phyloP scores from a whole-genome alignment of 352 stramenopile genomes.

The Phytophthora kernoviae region DNA sequence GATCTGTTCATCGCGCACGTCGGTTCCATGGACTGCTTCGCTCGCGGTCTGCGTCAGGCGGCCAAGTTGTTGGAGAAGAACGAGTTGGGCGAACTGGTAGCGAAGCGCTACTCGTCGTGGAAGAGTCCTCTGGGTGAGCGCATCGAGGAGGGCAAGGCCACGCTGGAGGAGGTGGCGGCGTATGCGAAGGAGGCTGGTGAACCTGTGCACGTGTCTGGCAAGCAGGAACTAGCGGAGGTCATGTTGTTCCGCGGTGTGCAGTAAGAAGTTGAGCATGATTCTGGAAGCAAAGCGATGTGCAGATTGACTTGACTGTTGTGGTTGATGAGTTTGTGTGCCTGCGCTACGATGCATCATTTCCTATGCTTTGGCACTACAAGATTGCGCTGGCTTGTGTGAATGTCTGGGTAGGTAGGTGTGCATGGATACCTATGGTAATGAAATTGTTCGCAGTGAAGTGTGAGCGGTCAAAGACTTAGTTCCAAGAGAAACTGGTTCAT shows the following conservation, averaged over 20 bases:
- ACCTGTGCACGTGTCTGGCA: slow-evolving; percentile 62
- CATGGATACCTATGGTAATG: too few species aligned
- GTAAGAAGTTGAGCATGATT: slow-evolving; percentile 5
- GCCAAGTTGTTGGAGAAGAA: slow-evolving; percentile 72
- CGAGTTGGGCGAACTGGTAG: slow-evolving; percentile 50
- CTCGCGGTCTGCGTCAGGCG: slow-evolving; percentile 68
- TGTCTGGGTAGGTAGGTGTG: too few species aligned
- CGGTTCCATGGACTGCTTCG: slow-evolving; percentile 87
- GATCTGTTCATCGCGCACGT: slow-evolving; percentile 90
- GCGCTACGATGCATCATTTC: too few species aligned
- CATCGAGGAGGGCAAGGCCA: slow-evolving; percentile 66
- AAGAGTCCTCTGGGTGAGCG: slow-evolving; percentile 54
- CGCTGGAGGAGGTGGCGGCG: slow-evolving; percentile 65
- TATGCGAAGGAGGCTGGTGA: slow-evolving; percentile 55
- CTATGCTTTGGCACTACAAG: too few species aligned
- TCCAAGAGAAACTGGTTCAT: too few species aligned
- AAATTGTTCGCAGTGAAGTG: too few species aligned
- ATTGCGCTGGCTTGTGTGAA: too few species aligned
- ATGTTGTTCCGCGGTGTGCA: slow-evolving; percentile 51
- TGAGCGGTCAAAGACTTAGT: too few species aligned
- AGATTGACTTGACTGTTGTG: too few species aligned
- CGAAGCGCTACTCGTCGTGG: slow-evolving; percentile 75
- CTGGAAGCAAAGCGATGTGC: too few species aligned
- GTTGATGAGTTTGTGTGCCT: too few species aligned
- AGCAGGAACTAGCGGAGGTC: slow-evolving; percentile 82